Conservation (phyloP, 805 yeast species). For the Nematodospora valgi region DNA sequence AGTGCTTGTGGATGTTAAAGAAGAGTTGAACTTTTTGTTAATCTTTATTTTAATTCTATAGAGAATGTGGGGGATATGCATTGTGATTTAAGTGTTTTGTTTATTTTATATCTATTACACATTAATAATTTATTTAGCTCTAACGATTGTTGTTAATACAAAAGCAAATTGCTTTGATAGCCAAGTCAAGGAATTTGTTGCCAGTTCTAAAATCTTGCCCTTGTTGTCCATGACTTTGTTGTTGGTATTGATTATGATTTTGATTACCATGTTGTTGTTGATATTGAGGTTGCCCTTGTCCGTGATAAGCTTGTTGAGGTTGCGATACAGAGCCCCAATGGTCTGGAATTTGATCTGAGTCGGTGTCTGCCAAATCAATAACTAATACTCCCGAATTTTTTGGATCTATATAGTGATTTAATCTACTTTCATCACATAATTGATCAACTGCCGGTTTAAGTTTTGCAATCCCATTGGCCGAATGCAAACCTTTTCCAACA, state of each 20-base stretch:
- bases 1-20: slow-evolving; percentile 72
- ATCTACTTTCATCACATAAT: slow-evolving; percentile 63
- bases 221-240: slow-evolving; percentile 17
- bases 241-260: slow-evolving; percentile 16
- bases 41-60: too few species aligned
- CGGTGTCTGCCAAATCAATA: slow-evolving; percentile 48
- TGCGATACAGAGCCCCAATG: slow-evolving; percentile 23
- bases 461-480: slow-evolving; percentile 78
- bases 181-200: slow-evolving; percentile 24
- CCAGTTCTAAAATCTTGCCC: slow-evolving; percentile 20
- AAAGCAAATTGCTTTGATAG: slow-evolving; percentile 30
- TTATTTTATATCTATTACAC: too few species aligned
- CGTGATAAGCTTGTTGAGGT: slow-evolving; percentile 19
- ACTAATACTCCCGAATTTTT: slow-evolving; percentile 80
- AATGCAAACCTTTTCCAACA: slow-evolving; percentile 91
- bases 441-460: slow-evolving; percentile 85
- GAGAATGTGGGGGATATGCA: too few species aligned
- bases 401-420: slow-evolving; percentile 59
- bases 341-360: slow-evolving; percentile 26
- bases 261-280: slow-evolving; percentile 18
- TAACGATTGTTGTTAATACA: slow-evolving; percentile 21
- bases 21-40: too few species aligned
- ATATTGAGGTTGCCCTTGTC: slow-evolving; percentile 19
- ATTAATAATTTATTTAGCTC: neutral
- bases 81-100: too few species aligned